Evolutionary conservation across 2,329 filamentous ascomycete species (phyloP).

Genomic region (Huntiella savannae): DNA sequence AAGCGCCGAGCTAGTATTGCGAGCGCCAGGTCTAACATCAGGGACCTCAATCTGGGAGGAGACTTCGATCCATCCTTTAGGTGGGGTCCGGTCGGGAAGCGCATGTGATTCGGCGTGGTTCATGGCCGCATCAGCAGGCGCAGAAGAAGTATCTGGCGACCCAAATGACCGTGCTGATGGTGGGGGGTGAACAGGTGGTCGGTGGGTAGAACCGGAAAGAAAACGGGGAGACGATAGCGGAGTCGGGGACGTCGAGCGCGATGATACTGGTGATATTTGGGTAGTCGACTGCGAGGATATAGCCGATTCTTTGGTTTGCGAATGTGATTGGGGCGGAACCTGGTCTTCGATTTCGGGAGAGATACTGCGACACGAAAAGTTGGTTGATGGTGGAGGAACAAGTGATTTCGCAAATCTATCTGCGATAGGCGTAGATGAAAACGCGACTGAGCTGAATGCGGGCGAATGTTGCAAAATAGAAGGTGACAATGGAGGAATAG

Average conservation of each 20-base stretch:
- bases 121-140: conserved; percentile 3
- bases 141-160: neutral
- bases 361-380: too few relatives aligned
- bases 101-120: conserved; percentile 4
- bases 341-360: too few relatives aligned
- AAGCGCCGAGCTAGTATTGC: neutral
- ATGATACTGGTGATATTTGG: neutral
- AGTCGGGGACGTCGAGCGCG: neutral
- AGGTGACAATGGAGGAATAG: too few relatives aligned
- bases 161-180: neutral
- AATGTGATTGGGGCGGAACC: too few relatives aligned
- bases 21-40: conserved; percentile 5
- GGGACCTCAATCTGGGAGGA: conserved; percentile 10
- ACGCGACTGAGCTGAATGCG: too few relatives aligned
- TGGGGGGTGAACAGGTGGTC: too few relatives aligned
- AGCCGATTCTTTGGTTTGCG: too few relatives aligned
- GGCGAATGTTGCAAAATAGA: too few relatives aligned
- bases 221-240: neutral
- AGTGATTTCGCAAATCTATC: too few relatives aligned
- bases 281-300: too few relatives aligned
- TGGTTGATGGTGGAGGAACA: too few relatives aligned
- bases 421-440: too few relatives aligned
- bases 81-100: conserved; percentile 1
- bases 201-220: neutral
- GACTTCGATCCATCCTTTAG: conserved; percentile 10